These are phyloP conservation scores for Sclerotinia borealis DNA, from an alignment of 2,329 filamentous ascomycete species.

Conservation along the genomic window DNA sequence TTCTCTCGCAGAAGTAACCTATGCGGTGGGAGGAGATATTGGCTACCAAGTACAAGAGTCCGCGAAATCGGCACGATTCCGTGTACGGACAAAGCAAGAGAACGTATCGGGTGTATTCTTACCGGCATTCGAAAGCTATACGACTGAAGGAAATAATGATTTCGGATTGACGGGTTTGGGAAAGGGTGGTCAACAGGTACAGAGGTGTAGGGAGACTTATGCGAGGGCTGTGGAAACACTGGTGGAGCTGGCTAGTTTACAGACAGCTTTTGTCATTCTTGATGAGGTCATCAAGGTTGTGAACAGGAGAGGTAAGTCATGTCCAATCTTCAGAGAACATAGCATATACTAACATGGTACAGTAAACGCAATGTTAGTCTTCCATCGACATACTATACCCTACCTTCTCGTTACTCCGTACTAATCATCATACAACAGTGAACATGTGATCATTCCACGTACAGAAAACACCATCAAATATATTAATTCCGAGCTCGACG, in stretches of 20 bases:
- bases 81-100: slow-evolving; percentile 91
- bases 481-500: slow-evolving; percentile 97
- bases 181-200: slow-evolving; percentile 95
- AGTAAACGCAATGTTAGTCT: slow-evolving; percentile 85
- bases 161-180: slow-evolving; percentile 93
- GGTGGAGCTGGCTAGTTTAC: slow-evolving; percentile 88
- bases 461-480: slow-evolving; percentile 99
- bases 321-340: not conserved
- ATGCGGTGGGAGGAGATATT: slow-evolving; percentile 92
- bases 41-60: slow-evolving; percentile 97
- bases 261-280: slow-evolving; percentile 96
- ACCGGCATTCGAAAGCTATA: slow-evolving; percentile 87
- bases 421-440: slow-evolving; percentile 40
- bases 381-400: not conserved
- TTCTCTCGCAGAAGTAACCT: slow-evolving; percentile 93
- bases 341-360: slow-evolving; percentile 24
- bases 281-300: slow-evolving; percentile 99
- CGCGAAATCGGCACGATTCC: slow-evolving; percentile 85
- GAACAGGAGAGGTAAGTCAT: slow-evolving; percentile 75
- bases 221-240: slow-evolving; percentile 91
- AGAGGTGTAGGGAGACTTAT: slow-evolving; percentile 92
- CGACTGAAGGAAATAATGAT: slow-evolving; percentile 84
- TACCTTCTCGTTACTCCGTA: not conserved
- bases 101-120: slow-evolving; percentile 96
- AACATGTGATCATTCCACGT: slow-evolving; percentile 93